Evolutionary conservation across 2,329 filamentous ascomycete genomes (phyloP), one percentile per base, ranked within the genome.

Genomic region (Grosmannia huntii): DNA sequence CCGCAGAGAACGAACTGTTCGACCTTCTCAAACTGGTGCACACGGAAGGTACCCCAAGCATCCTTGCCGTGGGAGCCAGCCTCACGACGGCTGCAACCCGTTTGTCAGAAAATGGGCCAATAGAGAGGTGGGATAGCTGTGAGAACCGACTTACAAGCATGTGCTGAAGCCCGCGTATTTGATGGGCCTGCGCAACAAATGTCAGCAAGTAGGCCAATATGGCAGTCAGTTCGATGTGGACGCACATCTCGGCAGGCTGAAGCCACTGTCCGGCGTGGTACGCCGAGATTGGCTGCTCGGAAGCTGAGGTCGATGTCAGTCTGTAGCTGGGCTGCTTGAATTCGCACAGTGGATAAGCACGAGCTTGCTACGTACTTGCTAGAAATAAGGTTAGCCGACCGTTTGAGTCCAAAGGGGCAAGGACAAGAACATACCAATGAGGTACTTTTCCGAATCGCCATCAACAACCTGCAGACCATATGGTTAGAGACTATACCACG

Each of bases 21-120:
- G 14, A 76, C 64, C 60, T 68, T 67, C 51, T 97, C 92, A 68
- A 97, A 99, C 71, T 99, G 92, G 71, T 99, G 94, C 31, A 97
- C 91, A 63, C 94, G 86, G 81, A 96, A 99, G 62, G 97, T 90
- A 59, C 94, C 94, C 94, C 94, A 99, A 1, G 92, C 92, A 70
- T 99, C 64, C 57, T 66, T 68, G 49, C 69, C 87, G 68, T 94
- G 92, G 23, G 89, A 85, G 57, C 94, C 94, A 48, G 94, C 94
- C 71, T 99, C 94, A 74, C 95, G 91, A 65, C 94, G 83, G 78
- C 61, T 62, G 14, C 1, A 3, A 3, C 21, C 10, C 1, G 16
- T 5, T 5, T 23, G 53, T 61, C 46, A 61, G 48, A 14, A 16
- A 1, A 0, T 21, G n/a, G 5, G 25, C 9, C 16, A 9, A 21